These are phyloP conservation scores for Blepharisma japonicum DNA, from an alignment of 73 alveolate genomes.

Conservation along the genomic window DNA sequence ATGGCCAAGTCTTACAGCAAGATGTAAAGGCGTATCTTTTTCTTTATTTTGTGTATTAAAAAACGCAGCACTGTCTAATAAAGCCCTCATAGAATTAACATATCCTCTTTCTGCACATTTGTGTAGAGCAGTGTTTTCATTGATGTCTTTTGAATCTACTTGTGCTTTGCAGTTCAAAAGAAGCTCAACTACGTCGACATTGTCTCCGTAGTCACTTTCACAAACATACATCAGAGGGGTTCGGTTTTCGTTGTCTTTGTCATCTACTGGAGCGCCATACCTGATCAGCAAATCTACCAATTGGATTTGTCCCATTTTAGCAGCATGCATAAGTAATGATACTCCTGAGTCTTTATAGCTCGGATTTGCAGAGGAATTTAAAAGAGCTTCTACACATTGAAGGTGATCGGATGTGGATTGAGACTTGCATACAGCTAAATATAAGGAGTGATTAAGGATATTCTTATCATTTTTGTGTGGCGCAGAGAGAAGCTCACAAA, in stretches of 20 bases:
- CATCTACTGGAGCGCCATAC: constrained; percentile 39
- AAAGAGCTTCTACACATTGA: constrained; percentile 5
- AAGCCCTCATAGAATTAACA: constrained; percentile 24
- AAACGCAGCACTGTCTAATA: constrained; percentile 40
- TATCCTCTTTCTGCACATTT: constrained; percentile 40
- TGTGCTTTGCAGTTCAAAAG: constrained; percentile 43
- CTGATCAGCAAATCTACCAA: constrained; percentile 35
- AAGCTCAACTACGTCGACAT: constrained; percentile 41
- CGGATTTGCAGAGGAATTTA: constrained; percentile 16
- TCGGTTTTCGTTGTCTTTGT: constrained; percentile 31
- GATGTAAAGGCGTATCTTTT: constrained; percentile 38
- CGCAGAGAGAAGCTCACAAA: neutral
- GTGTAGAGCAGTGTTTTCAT: constrained; percentile 45
- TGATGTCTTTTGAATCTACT: constrained; percentile 32
- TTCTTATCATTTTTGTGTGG: neutral
- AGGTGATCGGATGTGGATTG: constrained; percentile 22
- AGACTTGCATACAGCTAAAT: neutral
- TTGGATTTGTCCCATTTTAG: constrained; percentile 42
- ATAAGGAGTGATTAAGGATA: constrained; percentile 1
- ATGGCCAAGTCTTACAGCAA: constrained; percentile 37
- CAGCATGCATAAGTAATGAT: constrained; percentile 51
- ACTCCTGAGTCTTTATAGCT: constrained; percentile 24
- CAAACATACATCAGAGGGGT: constrained; percentile 47
- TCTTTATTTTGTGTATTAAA: neutral
- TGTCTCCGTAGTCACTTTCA: constrained; percentile 43